Percentiles rank a stretch among this genome's conserved stretches.
Evolutionary conservation across 345 rosid genomes (phyloP).

Genomic region (Eucalyptus tenuipes): DNA sequence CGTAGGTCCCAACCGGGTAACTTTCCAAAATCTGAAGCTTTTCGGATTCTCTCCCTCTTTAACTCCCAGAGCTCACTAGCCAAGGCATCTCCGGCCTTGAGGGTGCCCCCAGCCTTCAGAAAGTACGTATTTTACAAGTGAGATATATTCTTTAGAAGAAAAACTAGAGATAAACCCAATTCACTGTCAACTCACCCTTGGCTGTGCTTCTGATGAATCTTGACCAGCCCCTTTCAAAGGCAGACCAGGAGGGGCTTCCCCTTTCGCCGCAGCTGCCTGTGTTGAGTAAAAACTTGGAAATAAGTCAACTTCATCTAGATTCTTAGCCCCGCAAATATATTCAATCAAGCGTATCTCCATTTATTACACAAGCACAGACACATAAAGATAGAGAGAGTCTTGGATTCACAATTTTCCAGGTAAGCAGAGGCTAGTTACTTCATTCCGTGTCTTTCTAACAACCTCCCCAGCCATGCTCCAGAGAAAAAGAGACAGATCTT

Average conservation of each 20-base stretch:
- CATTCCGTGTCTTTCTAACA: not conserved
- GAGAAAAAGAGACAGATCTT: not conserved
- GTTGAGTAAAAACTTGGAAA: not conserved
- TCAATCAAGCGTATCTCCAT: not conserved
- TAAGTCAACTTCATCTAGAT: not conserved
- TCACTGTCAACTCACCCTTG: constrained; percentile 39
- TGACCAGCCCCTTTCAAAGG: constrained; percentile 98
- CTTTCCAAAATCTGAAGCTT: constrained; percentile 72
- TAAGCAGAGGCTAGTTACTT: not conserved
- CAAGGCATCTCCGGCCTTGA: constrained; percentile 87
- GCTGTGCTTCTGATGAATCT: constrained; percentile 86
- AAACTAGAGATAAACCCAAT: not conserved
- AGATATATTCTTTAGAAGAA: not conserved
- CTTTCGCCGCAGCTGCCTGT: constrained; percentile 99
- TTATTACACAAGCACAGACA: not conserved
- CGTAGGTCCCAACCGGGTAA: constrained; percentile 94
- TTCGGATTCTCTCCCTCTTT: constrained; percentile 84
- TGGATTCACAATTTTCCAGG: not conserved
- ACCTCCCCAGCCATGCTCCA: not conserved
- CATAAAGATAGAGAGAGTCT: not conserved
- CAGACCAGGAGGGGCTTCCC: constrained; percentile 99
- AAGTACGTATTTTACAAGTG: not conserved
- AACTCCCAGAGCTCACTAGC: constrained; percentile 92
- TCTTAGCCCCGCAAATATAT: not conserved
- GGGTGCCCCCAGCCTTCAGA: constrained; percentile 64